Conservation (phyloP, 1,284 basidiomycete species). For the Sanghuangporus baumii region DNA sequence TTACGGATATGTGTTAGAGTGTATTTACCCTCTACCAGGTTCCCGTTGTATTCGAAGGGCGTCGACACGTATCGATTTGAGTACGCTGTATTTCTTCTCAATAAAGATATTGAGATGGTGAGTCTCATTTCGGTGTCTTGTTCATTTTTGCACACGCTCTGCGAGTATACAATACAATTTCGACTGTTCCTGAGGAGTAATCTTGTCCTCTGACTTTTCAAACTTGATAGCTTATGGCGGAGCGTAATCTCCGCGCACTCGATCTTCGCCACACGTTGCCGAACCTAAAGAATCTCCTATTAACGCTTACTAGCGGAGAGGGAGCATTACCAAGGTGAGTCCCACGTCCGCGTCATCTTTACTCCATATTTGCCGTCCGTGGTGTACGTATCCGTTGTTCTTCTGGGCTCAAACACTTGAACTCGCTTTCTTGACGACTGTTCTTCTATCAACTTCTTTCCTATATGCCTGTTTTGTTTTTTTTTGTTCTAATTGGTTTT, state of each 20-base stretch:
- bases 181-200: not conserved
- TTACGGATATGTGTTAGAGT: not conserved
- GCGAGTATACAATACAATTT: no score
- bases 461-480: not conserved
- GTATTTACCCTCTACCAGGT: conserved; percentile 44
- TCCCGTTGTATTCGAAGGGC: conserved; percentile 89
- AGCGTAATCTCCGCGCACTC: conserved; percentile 78
- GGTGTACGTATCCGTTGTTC: conserved; percentile 24
- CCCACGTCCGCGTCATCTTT: not conserved
- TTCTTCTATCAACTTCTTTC: conserved; percentile 1
- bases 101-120: conserved; percentile 96
- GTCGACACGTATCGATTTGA: conserved; percentile 97
- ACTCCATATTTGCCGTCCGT: conserved; percentile 18
- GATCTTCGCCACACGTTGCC: conserved; percentile 96
- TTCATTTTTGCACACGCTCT: not conserved
- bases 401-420: conserved; percentile 20
- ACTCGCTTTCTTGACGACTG: not conserved
- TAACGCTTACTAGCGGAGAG: conserved; percentile 76
- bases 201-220: not conserved
- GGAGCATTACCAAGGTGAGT: conserved; percentile 43
- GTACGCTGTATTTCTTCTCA: conserved; percentile 94
- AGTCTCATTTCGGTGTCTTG: conserved; percentile 23
- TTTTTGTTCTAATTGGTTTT: not conserved
- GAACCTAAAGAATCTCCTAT: conserved; percentile 90
- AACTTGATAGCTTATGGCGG: conserved; percentile 75